Conservation (phyloP, 139 green algal genomes). For the Mychonastes homosphaera region DNA sequence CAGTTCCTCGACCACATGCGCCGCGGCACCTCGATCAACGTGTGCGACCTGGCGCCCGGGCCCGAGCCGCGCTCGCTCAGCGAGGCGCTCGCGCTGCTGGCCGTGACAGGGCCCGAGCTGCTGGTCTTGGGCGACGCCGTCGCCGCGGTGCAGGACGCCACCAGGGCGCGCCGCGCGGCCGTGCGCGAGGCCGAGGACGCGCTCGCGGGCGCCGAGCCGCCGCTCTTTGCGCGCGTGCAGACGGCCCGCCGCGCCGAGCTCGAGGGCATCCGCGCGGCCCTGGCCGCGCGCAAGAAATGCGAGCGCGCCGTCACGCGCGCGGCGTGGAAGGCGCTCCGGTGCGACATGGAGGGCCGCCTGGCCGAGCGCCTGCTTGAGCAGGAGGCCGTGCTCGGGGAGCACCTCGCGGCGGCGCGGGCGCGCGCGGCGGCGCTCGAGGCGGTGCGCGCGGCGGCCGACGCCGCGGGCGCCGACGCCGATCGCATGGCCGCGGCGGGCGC, state of each 20-base stretch:
- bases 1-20: constrained; percentile 70
- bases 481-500: not conserved
- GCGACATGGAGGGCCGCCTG: constrained; percentile 18
- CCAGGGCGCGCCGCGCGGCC: constrained; percentile 3
- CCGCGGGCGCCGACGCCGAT: not conserved
- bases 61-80: constrained; percentile 18
- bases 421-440: not conserved
- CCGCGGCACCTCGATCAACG: constrained; percentile 56
- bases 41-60: constrained; percentile 37
- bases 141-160: constrained; percentile 29
- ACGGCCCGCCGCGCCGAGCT: constrained; percentile 20
- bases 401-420: constrained; percentile 2
- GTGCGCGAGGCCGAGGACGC: constrained; percentile 29
- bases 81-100: constrained; percentile 27
- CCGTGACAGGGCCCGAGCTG: constrained; percentile 31
- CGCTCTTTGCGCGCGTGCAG: constrained; percentile 27
- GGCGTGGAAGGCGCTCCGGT: constrained; percentile 46
- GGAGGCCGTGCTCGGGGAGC: constrained; percentile 16
- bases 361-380: constrained; percentile 16
- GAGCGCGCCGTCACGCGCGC: constrained; percentile 41
- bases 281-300: constrained; percentile 48
- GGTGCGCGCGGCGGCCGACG: not conserved
- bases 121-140: constrained; percentile 40
- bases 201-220: constrained; percentile 24
- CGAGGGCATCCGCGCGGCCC: constrained; percentile 34